These are phyloP conservation scores for Neurospora sp. DNA, from an alignment of 495 filamentous ascomycete genomes.

Conservation along the genomic window DNA sequence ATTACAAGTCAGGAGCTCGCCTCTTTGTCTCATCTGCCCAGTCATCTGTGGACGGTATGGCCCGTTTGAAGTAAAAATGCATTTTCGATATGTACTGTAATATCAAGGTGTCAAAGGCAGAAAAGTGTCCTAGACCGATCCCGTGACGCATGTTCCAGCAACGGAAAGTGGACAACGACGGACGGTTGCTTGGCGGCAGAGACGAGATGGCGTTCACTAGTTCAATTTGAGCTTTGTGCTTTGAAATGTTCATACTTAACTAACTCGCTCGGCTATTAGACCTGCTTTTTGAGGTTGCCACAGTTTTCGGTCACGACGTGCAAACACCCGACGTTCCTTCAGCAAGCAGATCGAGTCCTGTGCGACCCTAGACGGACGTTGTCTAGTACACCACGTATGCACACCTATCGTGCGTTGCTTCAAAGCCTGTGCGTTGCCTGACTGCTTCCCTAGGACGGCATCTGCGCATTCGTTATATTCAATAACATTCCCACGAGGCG, in stretches of 20 bases:
- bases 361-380: not conserved
- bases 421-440: not conserved
- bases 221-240: not conserved
- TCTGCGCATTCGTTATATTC: not conserved
- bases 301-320: not conserved
- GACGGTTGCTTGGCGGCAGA: not conserved
- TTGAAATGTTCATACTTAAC: not conserved
- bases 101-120: not conserved
- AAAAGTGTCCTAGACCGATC: not conserved
- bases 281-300: not conserved
- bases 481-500: not conserved
- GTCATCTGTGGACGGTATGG: not conserved
- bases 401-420: not conserved
- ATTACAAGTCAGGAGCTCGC: not conserved
- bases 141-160: not conserved
- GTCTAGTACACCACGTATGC: not conserved
- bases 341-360: not conserved
- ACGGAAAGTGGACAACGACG: not conserved
- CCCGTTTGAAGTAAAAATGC: not conserved
- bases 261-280: not conserved
- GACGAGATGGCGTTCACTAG: not conserved
- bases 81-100: not conserved
- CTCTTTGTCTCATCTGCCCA: not conserved
- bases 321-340: not conserved
- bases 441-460: not conserved